Base-by-base conservation (phyloP, 1,139 yeast species). In the Arxiozyma heterogenica region DNA sequence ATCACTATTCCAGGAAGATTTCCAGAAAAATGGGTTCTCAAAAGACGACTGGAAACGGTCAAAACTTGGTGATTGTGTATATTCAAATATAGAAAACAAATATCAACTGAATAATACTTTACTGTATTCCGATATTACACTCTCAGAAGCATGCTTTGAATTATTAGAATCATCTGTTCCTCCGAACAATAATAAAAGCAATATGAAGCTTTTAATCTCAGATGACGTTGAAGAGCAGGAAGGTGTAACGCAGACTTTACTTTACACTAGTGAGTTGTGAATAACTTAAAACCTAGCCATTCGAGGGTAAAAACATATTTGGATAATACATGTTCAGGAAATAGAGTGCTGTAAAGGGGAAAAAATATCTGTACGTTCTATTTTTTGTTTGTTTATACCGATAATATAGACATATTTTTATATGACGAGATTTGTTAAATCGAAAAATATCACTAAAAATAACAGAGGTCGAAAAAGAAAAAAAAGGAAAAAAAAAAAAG, bases 131-230 rank as follows among this genome's bases (percentile, higher is more conserved):
- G 47, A 45, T 17, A 38, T 27, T 17, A 45, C 47, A 18, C 18
- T 18, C 12, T 18, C 39, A 17, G 41, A 45, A 5, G 21, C 23
- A 30, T 12, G 21, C 15, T 30, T 27, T 17, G 47, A 45, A n/a
- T 30, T 45, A 45, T 17, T 45, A 9, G 47, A 45, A 45, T 45
- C 47, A 2, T 45, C 47, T 45, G 39, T 45, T 38, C 47, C 47
- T 18, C 41, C 41, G 15, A 34, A 34, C 39, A 12, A 12, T 34
- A 34, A 3, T 34, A 34, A 34, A 34, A 34, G n/a, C 25, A 25
- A 25, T 44, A 20, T 17, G 3, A 25, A 22, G 7, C 17, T 44
- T 44, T 27, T 44, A 25, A 27, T 27, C 27, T 44, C 47, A 9
- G 47, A 44, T 7, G 47, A 45, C 18, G 15, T 27, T 20, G 21